Conservation (phyloP, 371 early-diverging fungal genomes). For the Basidiobolus heterosporus region DNA sequence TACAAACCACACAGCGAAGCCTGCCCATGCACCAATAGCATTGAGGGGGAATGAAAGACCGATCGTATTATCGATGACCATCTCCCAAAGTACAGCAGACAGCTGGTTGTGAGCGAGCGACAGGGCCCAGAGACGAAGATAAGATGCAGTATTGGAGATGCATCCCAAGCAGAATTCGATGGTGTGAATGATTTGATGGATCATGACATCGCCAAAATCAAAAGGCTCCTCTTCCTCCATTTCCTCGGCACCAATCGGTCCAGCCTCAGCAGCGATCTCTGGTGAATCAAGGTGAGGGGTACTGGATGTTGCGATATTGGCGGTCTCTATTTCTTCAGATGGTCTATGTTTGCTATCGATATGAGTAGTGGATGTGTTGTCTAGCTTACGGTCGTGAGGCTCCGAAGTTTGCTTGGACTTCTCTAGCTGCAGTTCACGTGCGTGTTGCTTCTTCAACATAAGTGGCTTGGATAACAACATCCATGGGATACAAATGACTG, state of each 20-base stretch:
- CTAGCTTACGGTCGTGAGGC: no score
- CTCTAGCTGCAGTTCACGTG: constrained; percentile 16
- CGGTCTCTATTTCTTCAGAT: no score
- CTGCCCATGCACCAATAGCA: constrained; percentile 48
- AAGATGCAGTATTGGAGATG: constrained; percentile 98
- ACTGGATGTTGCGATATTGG: no score
- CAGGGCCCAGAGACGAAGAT: constrained; percentile 99
- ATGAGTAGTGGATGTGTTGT: no score
- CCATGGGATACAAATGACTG: constrained; percentile 92
- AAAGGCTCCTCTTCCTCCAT: constrained; percentile 1
- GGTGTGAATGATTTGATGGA: constrained; percentile 97
- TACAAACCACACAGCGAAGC: constrained; percentile 66
- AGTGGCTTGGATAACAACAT: constrained; percentile 95
- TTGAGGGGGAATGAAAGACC: constrained; percentile 22
- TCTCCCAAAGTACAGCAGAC: constrained; percentile 93
- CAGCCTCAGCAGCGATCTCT: constrained; percentile 8
- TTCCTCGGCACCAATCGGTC: constrained; percentile 16
- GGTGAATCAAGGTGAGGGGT: no score
- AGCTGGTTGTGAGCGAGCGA: constrained; percentile 97
- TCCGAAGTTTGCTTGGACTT: no score
- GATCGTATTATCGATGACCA: constrained; percentile 69
- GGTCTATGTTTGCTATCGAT: no score
- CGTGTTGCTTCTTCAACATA: constrained; percentile 64
- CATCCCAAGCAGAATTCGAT: constrained; percentile 98
- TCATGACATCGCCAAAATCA: constrained; percentile 86